Evolutionary conservation across 2,329 filamentous ascomycete genomes (phyloP).

Genomic region (Triangularia verruculosa): DNA sequence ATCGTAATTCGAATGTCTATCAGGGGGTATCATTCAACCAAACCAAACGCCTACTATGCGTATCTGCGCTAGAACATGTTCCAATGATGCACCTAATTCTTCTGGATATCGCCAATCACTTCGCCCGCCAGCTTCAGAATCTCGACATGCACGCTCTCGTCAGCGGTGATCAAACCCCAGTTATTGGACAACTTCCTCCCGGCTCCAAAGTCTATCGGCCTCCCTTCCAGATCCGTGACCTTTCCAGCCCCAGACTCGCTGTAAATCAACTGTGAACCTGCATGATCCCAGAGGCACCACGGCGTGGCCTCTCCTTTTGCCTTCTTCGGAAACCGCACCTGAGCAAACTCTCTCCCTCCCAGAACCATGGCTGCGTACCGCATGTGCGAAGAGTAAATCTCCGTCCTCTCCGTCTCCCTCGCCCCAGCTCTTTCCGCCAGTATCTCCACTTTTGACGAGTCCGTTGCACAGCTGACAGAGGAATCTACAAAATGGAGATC

Average conservation of each 20-base stretch:
- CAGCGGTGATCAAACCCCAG: slow-evolving; percentile 25
- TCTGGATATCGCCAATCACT: slow-evolving; percentile 10
- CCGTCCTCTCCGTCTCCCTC: slow-evolving; percentile 15
- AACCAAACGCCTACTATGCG: not conserved
- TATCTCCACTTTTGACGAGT: slow-evolving; percentile 18
- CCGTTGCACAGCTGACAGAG: slow-evolving; percentile 21
- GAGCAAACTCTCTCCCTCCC: slow-evolving; percentile 22
- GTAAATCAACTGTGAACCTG: slow-evolving; percentile 28
- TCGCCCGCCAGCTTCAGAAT: slow-evolving; percentile 17
- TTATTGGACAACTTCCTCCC: slow-evolving; percentile 21
- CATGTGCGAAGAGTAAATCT: slow-evolving; percentile 28
- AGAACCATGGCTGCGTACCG: slow-evolving; percentile 25
- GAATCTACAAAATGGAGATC: slow-evolving; percentile 28
- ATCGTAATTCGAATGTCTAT: not conserved
- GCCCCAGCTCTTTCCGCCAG: slow-evolving; percentile 15
- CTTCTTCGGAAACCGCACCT: slow-evolving; percentile 17
- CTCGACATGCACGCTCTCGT: slow-evolving; percentile 21
- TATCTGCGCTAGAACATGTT: not conserved
- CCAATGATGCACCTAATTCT: not conserved
- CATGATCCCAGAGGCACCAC: slow-evolving; percentile 27
- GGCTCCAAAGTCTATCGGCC: slow-evolving; percentile 22
- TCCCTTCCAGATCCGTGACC: slow-evolving; percentile 24
- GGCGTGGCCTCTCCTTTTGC: slow-evolving; percentile 14
- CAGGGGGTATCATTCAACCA: not conserved
- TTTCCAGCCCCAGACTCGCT: slow-evolving; percentile 24